Base-by-base conservation (phyloP, 1,284 basidiomycete genomes). In the Tylopilus sp. region DNA sequence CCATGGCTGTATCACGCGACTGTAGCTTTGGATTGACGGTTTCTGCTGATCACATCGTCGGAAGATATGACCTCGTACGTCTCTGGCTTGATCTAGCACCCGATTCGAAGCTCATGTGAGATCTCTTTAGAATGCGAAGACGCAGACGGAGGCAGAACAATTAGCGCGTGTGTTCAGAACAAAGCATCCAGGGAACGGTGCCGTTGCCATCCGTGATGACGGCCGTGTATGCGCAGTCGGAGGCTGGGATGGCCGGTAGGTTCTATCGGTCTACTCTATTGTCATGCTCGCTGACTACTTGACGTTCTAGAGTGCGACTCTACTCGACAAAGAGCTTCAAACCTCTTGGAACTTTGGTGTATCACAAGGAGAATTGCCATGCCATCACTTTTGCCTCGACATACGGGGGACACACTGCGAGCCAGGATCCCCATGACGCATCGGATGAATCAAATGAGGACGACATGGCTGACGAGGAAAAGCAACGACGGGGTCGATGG, bases 211-310 rank as follows among this genome's bases (percentile, higher is more conserved):
- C n/a, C 88, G 89, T n/a, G 84, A 88, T 49, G 90, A 93, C 71
- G 93, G 90, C 0, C 84, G 86, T 36, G 87, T 96, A 0, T 93
- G 94, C 69, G 94, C 93, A 0, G 81, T 95, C 2, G 95, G 92
- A 5, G 93, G 95, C 1, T 97, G 95, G 95, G 95, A 97, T 70
- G 95, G 95, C 41, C 88, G 85, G 95, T 95, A 69, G 72, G 91
- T 79, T 4, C 26, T 52, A 41, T 22, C 36, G 36, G 47, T 60
- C 19, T 36, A 8, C 15, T 49, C 9, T 57, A 44, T 13, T 36
- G 36, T 36, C 36, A 8, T 38, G 36, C 26, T 63, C 53, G n/a
- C 41, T 61, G 26, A 44, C n/a, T 47, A 13, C n/a, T n/a, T 51
- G 49, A 8, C 12, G 22, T 33, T 29, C 5, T 72, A 96, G 95